Conservation (phyloP, 2,329 filamentous ascomycete species). For the Colletotrichum aenigma region DNA sequence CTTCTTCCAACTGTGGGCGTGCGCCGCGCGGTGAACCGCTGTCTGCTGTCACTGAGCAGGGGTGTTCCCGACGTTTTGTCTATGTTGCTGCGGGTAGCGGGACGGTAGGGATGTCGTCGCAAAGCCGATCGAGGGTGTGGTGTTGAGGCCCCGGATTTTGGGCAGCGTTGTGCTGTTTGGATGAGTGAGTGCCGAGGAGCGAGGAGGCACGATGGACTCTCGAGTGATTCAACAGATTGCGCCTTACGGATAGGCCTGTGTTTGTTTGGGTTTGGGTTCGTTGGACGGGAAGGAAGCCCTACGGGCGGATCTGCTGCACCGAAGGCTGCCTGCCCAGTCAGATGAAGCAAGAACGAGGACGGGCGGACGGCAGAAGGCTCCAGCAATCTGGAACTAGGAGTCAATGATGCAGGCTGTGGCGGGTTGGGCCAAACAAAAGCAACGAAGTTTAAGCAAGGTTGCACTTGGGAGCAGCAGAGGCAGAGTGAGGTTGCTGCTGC, state of each 20-base stretch:
- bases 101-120: slow-evolving; percentile 18
- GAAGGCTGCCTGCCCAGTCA: not conserved
- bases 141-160: not conserved
- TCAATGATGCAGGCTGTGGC: not conserved
- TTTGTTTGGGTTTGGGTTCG: not conserved
- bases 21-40: slow-evolving; percentile 7
- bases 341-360: not conserved
- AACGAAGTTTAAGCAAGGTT: not conserved
- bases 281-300: not conserved
- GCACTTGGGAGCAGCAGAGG: not conserved
- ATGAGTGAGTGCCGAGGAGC: not conserved
- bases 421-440: not conserved
- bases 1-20: slow-evolving; percentile 2
- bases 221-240: not conserved
- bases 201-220: not conserved
- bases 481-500: not conserved
- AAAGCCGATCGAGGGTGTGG: slow-evolving; percentile 2
- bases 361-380: not conserved
- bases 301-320: not conserved
- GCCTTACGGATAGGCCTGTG: not conserved
- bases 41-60: slow-evolving; percentile 5
- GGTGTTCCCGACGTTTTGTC: slow-evolving; percentile 15
- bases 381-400: not conserved
- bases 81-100: slow-evolving; percentile 15
- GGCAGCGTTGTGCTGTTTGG: not conserved